Evolutionary conservation across 805 yeast genomes (phyloP), one percentile per base, ranked within the genome.

Genomic region (Saccharomycodes ludwigii): DNA sequence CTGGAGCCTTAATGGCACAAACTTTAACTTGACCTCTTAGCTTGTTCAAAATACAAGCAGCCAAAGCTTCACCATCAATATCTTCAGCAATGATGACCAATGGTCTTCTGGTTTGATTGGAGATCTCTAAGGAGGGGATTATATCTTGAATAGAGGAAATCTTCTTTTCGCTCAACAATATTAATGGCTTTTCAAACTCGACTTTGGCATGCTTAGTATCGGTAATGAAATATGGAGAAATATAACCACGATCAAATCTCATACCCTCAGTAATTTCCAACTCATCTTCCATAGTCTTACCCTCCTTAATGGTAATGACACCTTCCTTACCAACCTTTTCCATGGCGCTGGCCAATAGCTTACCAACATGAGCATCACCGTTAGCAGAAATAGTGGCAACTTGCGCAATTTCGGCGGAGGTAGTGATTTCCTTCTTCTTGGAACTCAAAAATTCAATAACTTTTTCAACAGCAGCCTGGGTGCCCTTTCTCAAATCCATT

Each of bases 311-410:
- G 46, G 97, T 88, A 59, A 88, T 86, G 41, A 88, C 97, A 68
- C 98, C 98, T 60, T 88, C 97, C 64, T 88, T 85, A 48, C 98
- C 98, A 39, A 88, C 98, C 61, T 86, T 86, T 64, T 85, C 96
- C 93, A 88, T 88, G 43, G 98, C 97, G 34, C 78, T 72, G 33
- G 97, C 95, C 54, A 88, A 70, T 46, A 91, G 66, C 54, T 71
- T 65, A 57, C 98, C 98, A 44, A 88, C 81, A 66, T 86, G 95
- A 19, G 68, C 53, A 56, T 88, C 98, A 42, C 97, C 97, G 59
- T 88, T 88, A 42, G 97, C 96, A 34, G 95, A 83, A 50, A 88
- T 88, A 35, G 96, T 83, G 40, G 98, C 98, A 31, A 88, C 97
- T 67, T 88, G 97, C 24, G 95, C 95, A 47, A 88, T 84, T 65